Percentiles rank a stretch among this genome's conserved stretches.
Conservation (phyloP, 257 asterid genomes). For the Nicotiana sylvestris region DNA sequence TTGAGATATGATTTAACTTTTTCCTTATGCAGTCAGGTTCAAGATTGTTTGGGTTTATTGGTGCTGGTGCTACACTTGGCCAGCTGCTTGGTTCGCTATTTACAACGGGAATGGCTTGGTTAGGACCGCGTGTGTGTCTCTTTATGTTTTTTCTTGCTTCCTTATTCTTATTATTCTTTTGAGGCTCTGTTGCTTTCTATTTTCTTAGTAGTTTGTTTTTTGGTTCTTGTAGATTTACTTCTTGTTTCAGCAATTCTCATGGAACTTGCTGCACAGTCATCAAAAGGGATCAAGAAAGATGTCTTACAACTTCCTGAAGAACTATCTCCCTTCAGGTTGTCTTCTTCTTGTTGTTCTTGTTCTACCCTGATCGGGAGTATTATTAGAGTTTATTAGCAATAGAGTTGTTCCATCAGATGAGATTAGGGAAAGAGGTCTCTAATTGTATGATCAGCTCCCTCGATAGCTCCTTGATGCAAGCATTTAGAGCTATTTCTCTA, state of each 20-base stretch:
- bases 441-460: constrained; percentile 1
- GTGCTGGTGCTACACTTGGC: constrained; percentile 99
- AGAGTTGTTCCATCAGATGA: not conserved
- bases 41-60: constrained; percentile 97
- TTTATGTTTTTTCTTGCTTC: not conserved
- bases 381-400: not conserved
- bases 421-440: not conserved
- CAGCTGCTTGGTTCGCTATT: constrained; percentile 96
- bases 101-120: constrained; percentile 94
- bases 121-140: constrained; percentile 82
- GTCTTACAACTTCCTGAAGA: constrained; percentile 57
- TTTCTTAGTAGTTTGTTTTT: constrained; percentile 18
- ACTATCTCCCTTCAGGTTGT: constrained; percentile 63
- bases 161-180: constrained; percentile 10
- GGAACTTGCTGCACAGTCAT: constrained; percentile 91
- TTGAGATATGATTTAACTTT: not conserved
- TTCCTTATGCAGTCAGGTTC: constrained; percentile 89
- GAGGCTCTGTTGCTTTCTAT: not conserved
- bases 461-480: not conserved
- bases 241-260: constrained; percentile 86
- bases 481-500: not conserved
- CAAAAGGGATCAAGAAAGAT: constrained; percentile 70
- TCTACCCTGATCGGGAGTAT: not conserved
- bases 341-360: constrained; percentile 15
- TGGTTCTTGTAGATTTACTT: constrained; percentile 65